These are phyloP conservation scores for Isatis lusitanica DNA, from an alignment of 441 rosid species.

Conservation along the genomic window DNA sequence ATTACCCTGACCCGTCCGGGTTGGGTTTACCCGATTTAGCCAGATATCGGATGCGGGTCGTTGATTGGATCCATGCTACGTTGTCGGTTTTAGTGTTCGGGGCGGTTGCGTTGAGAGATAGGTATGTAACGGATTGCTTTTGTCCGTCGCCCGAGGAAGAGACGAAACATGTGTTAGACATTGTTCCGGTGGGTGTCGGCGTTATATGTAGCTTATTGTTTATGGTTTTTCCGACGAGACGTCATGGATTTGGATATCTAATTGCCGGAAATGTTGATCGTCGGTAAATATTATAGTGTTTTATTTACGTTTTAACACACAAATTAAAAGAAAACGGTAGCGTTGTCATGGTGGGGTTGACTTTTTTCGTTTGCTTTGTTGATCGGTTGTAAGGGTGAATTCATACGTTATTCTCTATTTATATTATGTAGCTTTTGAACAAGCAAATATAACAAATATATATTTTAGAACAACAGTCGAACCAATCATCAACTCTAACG, in stretches of 20 bases:
- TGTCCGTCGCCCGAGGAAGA: slow-evolving; percentile 46
- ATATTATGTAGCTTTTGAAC: background rate
- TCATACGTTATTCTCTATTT: slow-evolving; percentile 1
- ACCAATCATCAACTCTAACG: too few relatives aligned
- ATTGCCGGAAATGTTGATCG: slow-evolving; percentile 40
- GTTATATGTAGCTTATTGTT: slow-evolving; percentile 54
- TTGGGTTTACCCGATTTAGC: slow-evolving; percentile 49
- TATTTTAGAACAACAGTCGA: too few relatives aligned
- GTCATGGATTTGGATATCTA: slow-evolving; percentile 65
- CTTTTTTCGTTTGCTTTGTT: background rate
- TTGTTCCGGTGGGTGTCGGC: slow-evolving; percentile 61
- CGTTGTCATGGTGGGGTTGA: slow-evolving; percentile 22
- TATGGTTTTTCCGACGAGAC: slow-evolving; percentile 54
- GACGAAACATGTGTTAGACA: slow-evolving; percentile 48
- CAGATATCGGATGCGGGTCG: slow-evolving; percentile 42
- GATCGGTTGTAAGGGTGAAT: background rate
- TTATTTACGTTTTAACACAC: background rate
- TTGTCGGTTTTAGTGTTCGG: slow-evolving; percentile 55
- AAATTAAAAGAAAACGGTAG: background rate
- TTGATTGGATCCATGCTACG: slow-evolving; percentile 55
- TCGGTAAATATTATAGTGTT: background rate
- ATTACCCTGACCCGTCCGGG: slow-evolving; percentile 39
- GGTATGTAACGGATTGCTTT: slow-evolving; percentile 48
- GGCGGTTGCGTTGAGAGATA: slow-evolving; percentile 60
- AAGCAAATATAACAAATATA: too few relatives aligned